Evolutionary conservation across 495 filamentous ascomycete species (phyloP).

Genomic region (Hypoxylon subgilvum): DNA sequence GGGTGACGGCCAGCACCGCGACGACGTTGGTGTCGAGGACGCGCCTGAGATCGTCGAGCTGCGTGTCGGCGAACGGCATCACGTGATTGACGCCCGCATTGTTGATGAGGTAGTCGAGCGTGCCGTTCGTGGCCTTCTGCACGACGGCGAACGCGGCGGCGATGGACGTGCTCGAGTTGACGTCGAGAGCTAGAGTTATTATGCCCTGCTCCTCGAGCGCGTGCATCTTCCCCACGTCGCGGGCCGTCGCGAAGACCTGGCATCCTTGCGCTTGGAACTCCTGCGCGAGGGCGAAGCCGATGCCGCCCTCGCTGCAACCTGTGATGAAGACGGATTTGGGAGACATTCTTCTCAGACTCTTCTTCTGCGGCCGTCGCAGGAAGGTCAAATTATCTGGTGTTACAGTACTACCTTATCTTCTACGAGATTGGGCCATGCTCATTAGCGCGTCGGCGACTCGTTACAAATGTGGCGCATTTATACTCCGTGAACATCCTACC

Average conservation of each 20-base stretch:
- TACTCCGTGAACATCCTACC: too few relatives aligned
- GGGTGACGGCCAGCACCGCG: slow-evolving; percentile 55
- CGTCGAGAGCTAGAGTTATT: slow-evolving; percentile 58
- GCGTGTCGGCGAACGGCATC: slow-evolving; percentile 56
- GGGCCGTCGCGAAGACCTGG: slow-evolving; percentile 64
- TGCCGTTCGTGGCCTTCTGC: background rate
- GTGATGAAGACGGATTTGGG: slow-evolving; percentile 52
- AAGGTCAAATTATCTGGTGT: too few relatives aligned
- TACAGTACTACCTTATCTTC: too few relatives aligned
- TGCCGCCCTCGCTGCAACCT: slow-evolving; percentile 58
- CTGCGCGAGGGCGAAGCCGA: slow-evolving; percentile 61
- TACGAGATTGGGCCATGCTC: too few relatives aligned
- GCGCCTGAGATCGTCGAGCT: slow-evolving; percentile 48
- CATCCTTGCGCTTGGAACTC: slow-evolving; percentile 56
- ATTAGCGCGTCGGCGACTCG: too few relatives aligned
- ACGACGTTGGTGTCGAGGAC: slow-evolving; percentile 64
- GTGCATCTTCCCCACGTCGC: slow-evolving; percentile 50
- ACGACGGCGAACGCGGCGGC: slow-evolving; percentile 39
- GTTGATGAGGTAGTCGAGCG: slow-evolving; percentile 62
- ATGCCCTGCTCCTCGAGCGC: slow-evolving; percentile 47
- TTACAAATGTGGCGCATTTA: too few relatives aligned
- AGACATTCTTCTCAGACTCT: slow-evolving; percentile 25
- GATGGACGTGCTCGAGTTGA: slow-evolving; percentile 51
- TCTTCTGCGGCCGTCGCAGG: too few relatives aligned
- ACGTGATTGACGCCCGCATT: slow-evolving; percentile 57